Evolutionary conservation across 2,329 filamentous ascomycete genomes (phyloP).

Genomic region (Fusarium sp.): DNA sequence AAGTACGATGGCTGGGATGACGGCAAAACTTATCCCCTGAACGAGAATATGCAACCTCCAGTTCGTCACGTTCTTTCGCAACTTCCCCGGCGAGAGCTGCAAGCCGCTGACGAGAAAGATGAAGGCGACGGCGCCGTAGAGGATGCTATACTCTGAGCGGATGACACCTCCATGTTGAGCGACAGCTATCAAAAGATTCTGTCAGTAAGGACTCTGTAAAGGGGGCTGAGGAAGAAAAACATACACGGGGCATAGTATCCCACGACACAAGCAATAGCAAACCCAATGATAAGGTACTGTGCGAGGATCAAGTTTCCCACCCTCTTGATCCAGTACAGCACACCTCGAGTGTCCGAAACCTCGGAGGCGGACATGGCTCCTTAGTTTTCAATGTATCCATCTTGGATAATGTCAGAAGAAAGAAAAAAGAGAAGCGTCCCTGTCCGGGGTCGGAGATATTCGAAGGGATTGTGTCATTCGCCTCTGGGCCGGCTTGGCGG

Average conservation of each 20-base stretch:
- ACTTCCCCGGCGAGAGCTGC: constrained; percentile 72
- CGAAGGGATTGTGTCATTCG: constrained; percentile 19
- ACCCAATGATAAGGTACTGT: constrained; percentile 75
- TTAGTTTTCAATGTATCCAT: constrained; percentile 1
- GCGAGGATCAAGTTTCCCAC: constrained; percentile 55
- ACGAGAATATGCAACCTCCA: constrained; percentile 77
- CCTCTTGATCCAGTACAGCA: constrained; percentile 30
- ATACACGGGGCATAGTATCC: constrained; percentile 58
- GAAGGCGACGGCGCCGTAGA: constrained; percentile 76
- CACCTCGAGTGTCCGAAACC: constrained; percentile 13
- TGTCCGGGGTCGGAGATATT: neutral
- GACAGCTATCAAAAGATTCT: constrained; percentile 51
- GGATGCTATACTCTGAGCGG: constrained; percentile 68
- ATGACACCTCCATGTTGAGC: constrained; percentile 61
- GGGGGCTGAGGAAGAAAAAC: constrained; percentile 13
- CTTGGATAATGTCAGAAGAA: neutral
- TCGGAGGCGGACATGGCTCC: constrained; percentile 31
- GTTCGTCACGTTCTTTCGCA: constrained; percentile 71
- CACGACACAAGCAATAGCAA: constrained; percentile 64
- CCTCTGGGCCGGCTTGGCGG: constrained; percentile 15
- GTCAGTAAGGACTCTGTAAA: too few relatives aligned
- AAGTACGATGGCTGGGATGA: constrained; percentile 73
- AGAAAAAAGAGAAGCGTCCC: neutral
- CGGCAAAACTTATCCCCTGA: constrained; percentile 74
- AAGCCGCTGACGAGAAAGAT: constrained; percentile 80